Conservation (phyloP, 2,329 filamentous ascomycete genomes). For the Alternaria sp. region DNA sequence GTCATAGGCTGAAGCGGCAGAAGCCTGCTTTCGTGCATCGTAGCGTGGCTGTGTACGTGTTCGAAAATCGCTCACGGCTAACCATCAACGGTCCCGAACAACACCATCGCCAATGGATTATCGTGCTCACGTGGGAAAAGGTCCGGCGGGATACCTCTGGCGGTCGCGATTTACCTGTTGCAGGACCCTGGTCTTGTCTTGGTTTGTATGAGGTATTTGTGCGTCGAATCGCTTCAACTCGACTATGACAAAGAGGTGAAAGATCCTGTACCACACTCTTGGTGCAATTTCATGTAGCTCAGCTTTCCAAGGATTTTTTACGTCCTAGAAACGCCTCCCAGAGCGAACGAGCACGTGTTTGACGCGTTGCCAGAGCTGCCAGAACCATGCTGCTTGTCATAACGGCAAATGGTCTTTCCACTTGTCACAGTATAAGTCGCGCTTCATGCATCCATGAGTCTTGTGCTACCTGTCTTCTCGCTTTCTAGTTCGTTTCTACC, state of each 20-base stretch:
- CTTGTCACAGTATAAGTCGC: conserved; percentile 17
- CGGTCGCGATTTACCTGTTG: conserved; percentile 19
- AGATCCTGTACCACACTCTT: conserved; percentile 12
- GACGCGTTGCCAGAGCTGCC: conserved; percentile 7
- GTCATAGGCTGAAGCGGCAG: conserved; percentile 7
- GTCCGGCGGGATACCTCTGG: conserved; percentile 15
- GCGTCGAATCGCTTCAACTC: conserved; percentile 27
- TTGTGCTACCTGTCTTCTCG: conserved; percentile 9
- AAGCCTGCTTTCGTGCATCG: conserved; percentile 11
- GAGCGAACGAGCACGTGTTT: conserved; percentile 12
- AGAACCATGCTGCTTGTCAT: conserved; percentile 9
- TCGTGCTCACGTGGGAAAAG: conserved; percentile 17
- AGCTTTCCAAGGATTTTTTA: conserved; percentile 11
- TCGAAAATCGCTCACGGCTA: conserved; percentile 38
- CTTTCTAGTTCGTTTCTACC: conserved; percentile 12
- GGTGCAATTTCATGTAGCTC: conserved; percentile 7
- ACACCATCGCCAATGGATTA: conserved; percentile 19
- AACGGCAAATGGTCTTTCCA: background rate
- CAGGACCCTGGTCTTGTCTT: conserved; percentile 14
- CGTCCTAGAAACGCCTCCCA: conserved; percentile 10
- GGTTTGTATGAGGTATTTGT: conserved; percentile 35
- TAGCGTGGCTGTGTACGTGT: conserved; percentile 28
- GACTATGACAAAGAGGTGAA: conserved; percentile 15
- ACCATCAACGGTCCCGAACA: conserved; percentile 31
- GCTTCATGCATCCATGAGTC: conserved; percentile 10